Conservation (phyloP, 352 stramenopile genomes). For the Phytophthora foliorum region DNA sequence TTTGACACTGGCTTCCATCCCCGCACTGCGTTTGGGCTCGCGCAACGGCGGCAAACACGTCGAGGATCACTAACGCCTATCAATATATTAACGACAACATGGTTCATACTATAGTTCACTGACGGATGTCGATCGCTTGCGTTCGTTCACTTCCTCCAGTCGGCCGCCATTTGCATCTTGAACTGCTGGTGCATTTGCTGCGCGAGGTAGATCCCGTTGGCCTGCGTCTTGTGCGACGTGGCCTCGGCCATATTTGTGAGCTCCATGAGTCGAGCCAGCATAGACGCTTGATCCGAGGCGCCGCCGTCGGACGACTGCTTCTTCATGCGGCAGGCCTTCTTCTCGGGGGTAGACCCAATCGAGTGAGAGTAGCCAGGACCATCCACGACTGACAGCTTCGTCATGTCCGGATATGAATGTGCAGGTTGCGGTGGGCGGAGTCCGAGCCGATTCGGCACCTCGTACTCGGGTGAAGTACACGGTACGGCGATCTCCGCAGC, state of each 20-base stretch:
- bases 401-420: conserved; percentile 23
- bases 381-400: conserved; percentile 13
- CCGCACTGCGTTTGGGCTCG: conserved; percentile 7
- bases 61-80: conserved; percentile 14
- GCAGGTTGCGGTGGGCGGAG: conserved; percentile 10
- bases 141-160: conserved; percentile 30
- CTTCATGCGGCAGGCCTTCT: conserved; percentile 11
- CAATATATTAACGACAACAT: conserved; percentile 23
- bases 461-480: conserved; percentile 32
- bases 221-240: conserved; percentile 41
- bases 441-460: conserved; percentile 20
- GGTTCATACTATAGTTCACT: conserved; percentile 11
- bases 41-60: neutral
- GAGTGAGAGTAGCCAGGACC: conserved; percentile 23
- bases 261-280: conserved; percentile 39
- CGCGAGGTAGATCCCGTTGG: conserved; percentile 42
- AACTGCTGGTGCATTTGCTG: conserved; percentile 39
- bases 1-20: conserved; percentile 3
- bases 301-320: conserved; percentile 18
- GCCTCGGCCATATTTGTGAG: conserved; percentile 41
- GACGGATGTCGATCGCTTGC: neutral
- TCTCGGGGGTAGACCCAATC: conserved; percentile 17
- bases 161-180: conserved; percentile 13
- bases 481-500: conserved; percentile 17
- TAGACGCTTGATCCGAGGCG: conserved; percentile 11